Evolutionary conservation across 1,284 basidiomycete genomes (phyloP).

Genomic region (Ceratobasidium sp.): DNA sequence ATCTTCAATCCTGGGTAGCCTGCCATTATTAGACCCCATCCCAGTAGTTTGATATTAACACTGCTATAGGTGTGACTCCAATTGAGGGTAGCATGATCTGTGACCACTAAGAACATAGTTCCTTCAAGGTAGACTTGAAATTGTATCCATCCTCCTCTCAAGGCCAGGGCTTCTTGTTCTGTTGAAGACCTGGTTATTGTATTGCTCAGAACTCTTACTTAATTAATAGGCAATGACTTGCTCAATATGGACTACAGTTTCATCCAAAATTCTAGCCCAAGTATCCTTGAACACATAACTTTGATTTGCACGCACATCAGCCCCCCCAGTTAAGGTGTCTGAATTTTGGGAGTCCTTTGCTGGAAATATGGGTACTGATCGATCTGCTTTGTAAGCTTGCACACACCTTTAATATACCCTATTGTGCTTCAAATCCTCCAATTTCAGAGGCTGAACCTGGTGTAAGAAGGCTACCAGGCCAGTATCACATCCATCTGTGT

Average conservation of each 20-base stretch:
- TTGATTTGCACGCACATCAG: no score
- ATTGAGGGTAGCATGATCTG: slow-evolving; percentile 51
- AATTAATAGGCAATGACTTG: slow-evolving; percentile 52
- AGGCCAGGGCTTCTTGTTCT: slow-evolving; percentile 51
- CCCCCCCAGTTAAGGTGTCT: slow-evolving; percentile 34
- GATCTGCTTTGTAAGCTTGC: slow-evolving; percentile 43
- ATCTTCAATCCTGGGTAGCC: slow-evolving; percentile 51
- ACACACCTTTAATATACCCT: slow-evolving; percentile 46
- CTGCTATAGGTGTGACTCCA: slow-evolving; percentile 52
- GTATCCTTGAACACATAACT: no score
- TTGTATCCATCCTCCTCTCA: slow-evolving; percentile 51
- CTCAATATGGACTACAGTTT: slow-evolving; percentile 47
- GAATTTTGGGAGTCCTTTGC: slow-evolving; percentile 45
- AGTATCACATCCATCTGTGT: slow-evolving; percentile 53
- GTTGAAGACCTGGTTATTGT: slow-evolving; percentile 52
- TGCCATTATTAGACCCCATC: slow-evolving; percentile 50
- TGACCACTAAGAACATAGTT: slow-evolving; percentile 48
- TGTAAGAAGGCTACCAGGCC: slow-evolving; percentile 51
- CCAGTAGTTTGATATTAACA: slow-evolving; percentile 49
- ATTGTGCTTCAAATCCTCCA: slow-evolving; percentile 52
- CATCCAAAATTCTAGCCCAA: neutral
- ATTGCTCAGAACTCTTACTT: slow-evolving; percentile 50
- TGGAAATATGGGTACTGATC: slow-evolving; percentile 46
- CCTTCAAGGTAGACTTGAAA: slow-evolving; percentile 52
- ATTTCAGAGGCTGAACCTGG: slow-evolving; percentile 52